These are phyloP conservation scores for Fusarium praegraminearum DNA, from an alignment of 2,329 filamentous ascomycete genomes.

Conservation along the genomic window DNA sequence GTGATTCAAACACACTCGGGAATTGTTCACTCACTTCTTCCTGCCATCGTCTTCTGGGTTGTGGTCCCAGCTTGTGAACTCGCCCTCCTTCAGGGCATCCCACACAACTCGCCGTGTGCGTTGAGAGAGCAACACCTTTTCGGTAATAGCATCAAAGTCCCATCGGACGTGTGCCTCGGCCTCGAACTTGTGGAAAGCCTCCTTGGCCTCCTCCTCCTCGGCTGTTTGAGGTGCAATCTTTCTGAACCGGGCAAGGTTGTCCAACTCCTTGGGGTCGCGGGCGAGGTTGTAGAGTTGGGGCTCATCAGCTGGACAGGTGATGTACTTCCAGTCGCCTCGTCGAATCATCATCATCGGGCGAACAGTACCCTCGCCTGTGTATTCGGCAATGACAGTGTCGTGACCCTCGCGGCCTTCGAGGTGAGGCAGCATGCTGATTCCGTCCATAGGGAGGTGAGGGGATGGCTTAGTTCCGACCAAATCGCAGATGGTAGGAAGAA, in stretches of 20 bases:
- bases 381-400: constrained; percentile 94
- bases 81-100: constrained; percentile 80
- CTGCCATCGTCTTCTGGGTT: constrained; percentile 78
- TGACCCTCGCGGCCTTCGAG: constrained; percentile 73
- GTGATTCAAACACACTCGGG: constrained; percentile 26
- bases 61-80: constrained; percentile 87
- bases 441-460: constrained; percentile 84
- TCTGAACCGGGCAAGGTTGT: constrained; percentile 72
- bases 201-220: constrained; percentile 61
- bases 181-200: constrained; percentile 74
- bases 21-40: constrained; percentile 65
- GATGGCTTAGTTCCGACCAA: constrained; percentile 79
- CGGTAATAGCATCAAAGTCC: constrained; percentile 83
- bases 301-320: constrained; percentile 85
- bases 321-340: constrained; percentile 89
- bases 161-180: constrained; percentile 80
- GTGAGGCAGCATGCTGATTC: constrained; percentile 83
- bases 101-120: constrained; percentile 83
- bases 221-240: constrained; percentile 56
- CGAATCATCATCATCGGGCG: constrained; percentile 95
- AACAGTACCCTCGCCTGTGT: constrained; percentile 92
- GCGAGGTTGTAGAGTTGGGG: constrained; percentile 86
- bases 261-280: constrained; percentile 80
- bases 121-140: constrained; percentile 80
- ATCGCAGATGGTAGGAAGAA: constrained; percentile 89